Conservation (phyloP, 305 asterid genomes). For the Fraxinus dipetala region DNA sequence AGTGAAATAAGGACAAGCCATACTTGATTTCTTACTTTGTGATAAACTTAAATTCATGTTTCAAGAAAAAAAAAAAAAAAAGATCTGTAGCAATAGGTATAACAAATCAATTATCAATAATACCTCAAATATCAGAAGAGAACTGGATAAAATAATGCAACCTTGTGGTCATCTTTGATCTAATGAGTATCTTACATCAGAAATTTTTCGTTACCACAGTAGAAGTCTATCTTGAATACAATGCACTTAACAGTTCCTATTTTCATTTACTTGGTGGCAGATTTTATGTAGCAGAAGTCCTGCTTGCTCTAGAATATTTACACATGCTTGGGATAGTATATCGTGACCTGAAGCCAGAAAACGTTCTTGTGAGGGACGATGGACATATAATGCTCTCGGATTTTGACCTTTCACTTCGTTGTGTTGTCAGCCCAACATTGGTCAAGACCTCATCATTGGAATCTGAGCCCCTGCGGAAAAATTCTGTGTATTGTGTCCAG, state of each 20-base stretch:
- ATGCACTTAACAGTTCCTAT: background rate
- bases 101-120: background rate
- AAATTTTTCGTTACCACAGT: background rate
- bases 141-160: background rate
- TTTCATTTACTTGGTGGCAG: slow-evolving; percentile 22
- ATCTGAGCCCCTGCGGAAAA: slow-evolving; percentile 21
- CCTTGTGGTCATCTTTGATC: background rate
- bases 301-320: slow-evolving; percentile 50
- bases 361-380: slow-evolving; percentile 50
- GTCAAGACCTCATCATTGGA: slow-evolving; percentile 32
- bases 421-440: slow-evolving; percentile 47
- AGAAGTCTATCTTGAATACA: background rate
- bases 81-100: background rate
- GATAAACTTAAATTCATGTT: background rate
- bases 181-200: background rate
- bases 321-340: slow-evolving; percentile 59
- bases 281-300: slow-evolving; percentile 52
- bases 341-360: slow-evolving; percentile 58
- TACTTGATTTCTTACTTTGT: background rate
- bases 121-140: background rate
- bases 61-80: background rate
- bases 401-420: slow-evolving; percentile 54
- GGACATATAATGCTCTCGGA: slow-evolving; percentile 57
- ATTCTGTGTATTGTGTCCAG: slow-evolving; percentile 32
- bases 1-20: background rate